These are phyloP conservation scores for Coniochaeta ligniaria DNA, from an alignment of 2,329 filamentous ascomycete species.

Conservation along the genomic window DNA sequence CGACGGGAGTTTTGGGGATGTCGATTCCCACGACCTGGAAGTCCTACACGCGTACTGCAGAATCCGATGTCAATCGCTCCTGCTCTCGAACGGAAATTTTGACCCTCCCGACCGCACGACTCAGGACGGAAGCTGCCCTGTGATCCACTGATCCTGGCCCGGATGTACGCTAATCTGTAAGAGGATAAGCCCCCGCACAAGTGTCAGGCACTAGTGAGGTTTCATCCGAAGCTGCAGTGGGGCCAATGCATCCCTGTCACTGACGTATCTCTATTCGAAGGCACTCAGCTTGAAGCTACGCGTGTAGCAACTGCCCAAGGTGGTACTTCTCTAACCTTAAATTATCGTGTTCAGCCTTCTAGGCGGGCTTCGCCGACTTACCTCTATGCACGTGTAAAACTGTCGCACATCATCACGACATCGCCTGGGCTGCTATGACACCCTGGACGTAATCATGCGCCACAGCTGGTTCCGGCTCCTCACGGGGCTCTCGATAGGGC, in stretches of 20 bases:
- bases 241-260: not conserved
- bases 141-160: not conserved
- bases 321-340: too few species aligned
- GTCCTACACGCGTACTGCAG: not conserved
- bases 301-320: too few species aligned
- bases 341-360: too few species aligned
- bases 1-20: not conserved
- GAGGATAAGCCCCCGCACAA: not conserved
- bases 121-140: too few species aligned
- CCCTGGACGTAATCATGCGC: conserved; percentile 2
- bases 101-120: too few species aligned
- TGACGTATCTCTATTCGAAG: not conserved
- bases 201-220: too few species aligned
- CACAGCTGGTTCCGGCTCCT: conserved; percentile 5
- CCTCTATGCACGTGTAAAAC: not conserved
- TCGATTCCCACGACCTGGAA: too few species aligned
- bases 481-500: conserved; percentile 5
- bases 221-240: too few species aligned
- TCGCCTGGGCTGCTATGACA: not conserved
- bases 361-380: too few species aligned
- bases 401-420: not conserved
- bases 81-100: not conserved
- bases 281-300: too few species aligned
- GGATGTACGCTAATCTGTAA: not conserved
- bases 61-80: not conserved